A percentile compares a stretch with the other conserved stretches of the same genome.
phyloP scores from a whole-genome alignment of 1,284 basidiomycete species.

The Heterobasidion annosum region DNA sequence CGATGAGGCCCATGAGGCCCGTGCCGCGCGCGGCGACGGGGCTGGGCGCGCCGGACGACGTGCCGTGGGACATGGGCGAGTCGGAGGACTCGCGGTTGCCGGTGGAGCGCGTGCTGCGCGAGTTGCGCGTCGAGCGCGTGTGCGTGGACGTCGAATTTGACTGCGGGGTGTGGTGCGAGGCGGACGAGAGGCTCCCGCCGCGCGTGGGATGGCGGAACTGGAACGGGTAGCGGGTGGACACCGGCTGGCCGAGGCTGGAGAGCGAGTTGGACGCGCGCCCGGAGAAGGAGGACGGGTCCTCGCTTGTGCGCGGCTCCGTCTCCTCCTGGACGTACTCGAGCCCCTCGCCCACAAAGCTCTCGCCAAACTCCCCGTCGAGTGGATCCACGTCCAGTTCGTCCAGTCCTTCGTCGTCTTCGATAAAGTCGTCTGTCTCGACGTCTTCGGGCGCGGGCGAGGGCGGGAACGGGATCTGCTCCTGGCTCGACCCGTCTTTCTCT shows the following conservation, averaged over 20 bases:
- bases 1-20: constrained; percentile 9
- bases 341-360: constrained; percentile 6
- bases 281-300: constrained; percentile 35
- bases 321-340: constrained; percentile 19
- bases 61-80: constrained; percentile 27
- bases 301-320: constrained; percentile 30
- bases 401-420: constrained; percentile 21
- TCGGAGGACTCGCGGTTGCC: constrained; percentile 49
- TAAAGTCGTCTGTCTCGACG: constrained; percentile 25
- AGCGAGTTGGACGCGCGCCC: constrained; percentile 64
- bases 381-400: constrained; percentile 15
- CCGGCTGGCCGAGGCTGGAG: constrained; percentile 71
- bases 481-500: constrained; percentile 30
- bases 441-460: constrained; percentile 39
- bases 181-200: constrained; percentile 34
- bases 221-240: constrained; percentile 63
- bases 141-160: constrained; percentile 30
- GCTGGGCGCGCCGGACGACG: constrained; percentile 20
- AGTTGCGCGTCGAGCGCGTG: constrained; percentile 31
- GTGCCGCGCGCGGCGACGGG: constrained; percentile 13
- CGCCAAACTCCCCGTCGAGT: constrained; percentile 9
- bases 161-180: constrained; percentile 19
- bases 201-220: constrained; percentile 46
- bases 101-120: constrained; percentile 45
- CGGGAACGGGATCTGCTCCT: constrained; percentile 62